phyloP scores from a whole-genome alignment of 441 rosid species.

The Arabidopsis hybrid region DNA sequence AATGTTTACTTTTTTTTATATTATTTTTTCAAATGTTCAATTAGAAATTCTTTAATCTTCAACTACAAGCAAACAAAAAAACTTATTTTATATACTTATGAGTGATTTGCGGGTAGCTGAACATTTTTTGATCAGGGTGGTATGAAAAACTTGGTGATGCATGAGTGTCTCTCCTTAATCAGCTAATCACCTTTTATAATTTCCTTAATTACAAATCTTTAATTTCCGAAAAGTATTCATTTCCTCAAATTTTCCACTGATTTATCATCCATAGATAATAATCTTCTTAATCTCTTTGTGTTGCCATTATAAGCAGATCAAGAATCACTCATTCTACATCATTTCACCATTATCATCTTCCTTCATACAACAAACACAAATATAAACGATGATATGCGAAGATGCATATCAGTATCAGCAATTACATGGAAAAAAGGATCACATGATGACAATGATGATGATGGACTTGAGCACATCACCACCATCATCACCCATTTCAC shows the following conservation, averaged over 20 bases:
- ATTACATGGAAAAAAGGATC: conserved; percentile 38
- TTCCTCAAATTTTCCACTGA: conserved; percentile 12
- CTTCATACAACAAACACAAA: conserved; percentile 18
- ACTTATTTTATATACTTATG: neutral
- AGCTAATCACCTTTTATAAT: conserved; percentile 24
- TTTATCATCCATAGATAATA: conserved; percentile 33
- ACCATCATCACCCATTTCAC: conserved; percentile 32
- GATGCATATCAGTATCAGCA: conserved; percentile 42
- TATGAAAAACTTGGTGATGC: conserved; percentile 32
- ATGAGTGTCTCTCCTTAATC: conserved; percentile 28
- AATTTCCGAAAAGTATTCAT: conserved; percentile 7
- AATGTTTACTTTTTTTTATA: too few relatives aligned
- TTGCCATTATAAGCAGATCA: conserved; percentile 23
- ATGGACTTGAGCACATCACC: conserved; percentile 28
- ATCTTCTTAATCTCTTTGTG: neutral
- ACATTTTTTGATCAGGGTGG: neutral
- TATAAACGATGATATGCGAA: conserved; percentile 42
- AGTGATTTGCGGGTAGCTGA: conserved; percentile 15
- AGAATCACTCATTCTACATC: conserved; percentile 18
- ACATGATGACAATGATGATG: conserved; percentile 45
- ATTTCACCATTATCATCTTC: conserved; percentile 33
- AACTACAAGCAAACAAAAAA: too few relatives aligned
- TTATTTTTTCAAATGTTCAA: too few relatives aligned
- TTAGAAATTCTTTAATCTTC: too few relatives aligned
- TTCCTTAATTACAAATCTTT: neutral